phyloP scores from a whole-genome alignment of 371 early-diverging fungal species.

The Rhizopus sp. region DNA sequence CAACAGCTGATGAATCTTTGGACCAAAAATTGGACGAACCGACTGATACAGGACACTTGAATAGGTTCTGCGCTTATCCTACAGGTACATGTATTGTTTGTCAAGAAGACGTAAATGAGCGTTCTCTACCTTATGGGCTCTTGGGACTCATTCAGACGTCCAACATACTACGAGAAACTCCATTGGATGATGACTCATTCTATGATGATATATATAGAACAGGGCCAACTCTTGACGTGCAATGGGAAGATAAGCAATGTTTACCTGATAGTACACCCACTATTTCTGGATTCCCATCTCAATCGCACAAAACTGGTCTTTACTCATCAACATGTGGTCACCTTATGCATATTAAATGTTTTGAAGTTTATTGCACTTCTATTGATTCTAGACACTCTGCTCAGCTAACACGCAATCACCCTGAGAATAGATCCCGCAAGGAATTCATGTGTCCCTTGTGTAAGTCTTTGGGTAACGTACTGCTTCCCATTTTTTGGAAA shows the following conservation, averaged over 20 bases:
- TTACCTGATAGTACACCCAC: conserved; percentile 20
- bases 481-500: conserved; percentile 72
- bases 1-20: conserved; percentile 9
- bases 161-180: conserved; percentile 71
- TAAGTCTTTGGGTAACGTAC: conserved; percentile 89
- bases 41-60: conserved; percentile 20
- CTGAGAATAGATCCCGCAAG: conserved; percentile 76
- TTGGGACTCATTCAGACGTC: conserved; percentile 83
- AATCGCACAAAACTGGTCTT: conserved; percentile 61
- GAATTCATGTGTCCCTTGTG: conserved; percentile 96
- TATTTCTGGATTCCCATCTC: conserved; percentile 55
- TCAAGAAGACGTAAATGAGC: conserved; percentile 82
- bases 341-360: conserved; percentile 92
- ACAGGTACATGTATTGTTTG: conserved; percentile 94
- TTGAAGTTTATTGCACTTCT: conserved; percentile 80
- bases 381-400: conserved; percentile 77
- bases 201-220: conserved; percentile 54
- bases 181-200: conserved; percentile 57
- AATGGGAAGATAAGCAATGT: conserved; percentile 42
- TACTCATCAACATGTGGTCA: conserved; percentile 94
- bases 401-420: conserved; percentile 83
- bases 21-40: conserved; percentile 25
- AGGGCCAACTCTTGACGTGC: conserved; percentile 52
- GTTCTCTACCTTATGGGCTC: conserved; percentile 77
- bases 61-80: conserved; percentile 64